Evolutionary conservation across 129 eudicot genomes (phyloP), one percentile per base, ranked within the genome.

Genomic region (Calendula officinalis): DNA sequence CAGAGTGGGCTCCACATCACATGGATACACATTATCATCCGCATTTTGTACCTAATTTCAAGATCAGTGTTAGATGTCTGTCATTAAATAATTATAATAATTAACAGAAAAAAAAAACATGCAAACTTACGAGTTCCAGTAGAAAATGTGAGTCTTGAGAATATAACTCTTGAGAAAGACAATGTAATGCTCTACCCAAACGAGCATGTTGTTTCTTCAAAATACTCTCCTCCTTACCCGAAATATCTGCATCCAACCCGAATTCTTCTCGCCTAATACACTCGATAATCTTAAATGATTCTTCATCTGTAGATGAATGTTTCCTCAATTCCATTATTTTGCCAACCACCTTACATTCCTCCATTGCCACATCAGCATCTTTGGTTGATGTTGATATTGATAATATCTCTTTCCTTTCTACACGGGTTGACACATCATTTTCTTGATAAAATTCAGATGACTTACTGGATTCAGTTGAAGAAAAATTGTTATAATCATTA

Each of bases 121-220:
- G 7, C 41, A 70, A 39, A 50, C 77, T 67, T 77, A 87, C 98
- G 73, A 91, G 88, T 77, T 91, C 98, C 15, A 91, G 86, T 65
- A 91, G 85, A 82, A 91, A 91, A 77, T 91, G 98, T 5, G 98
- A 91, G 74, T 91, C 98, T 61, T 91, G 90, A 11, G 98, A 87
- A 68, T 87, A 91, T 67, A 87, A 71, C 72, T 87, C 98, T 22
- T 84, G 90, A 41, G 98, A 91, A 56, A 91, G 94, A 75, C 96
- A 83, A 77, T 87, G 96, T 15, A 91, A 80, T 56, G 98, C 98
- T 78, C 98, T 81, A 42, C 98, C 98, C 60, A 91, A 70, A 9
- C 98, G 90, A 70, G 96, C 94, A 77, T 88, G 91, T 74, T 92
- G 99, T 76, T 92, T 92, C 84, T 77, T 81, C 73, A 92, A 70